Evolutionary conservation across 2,329 filamentous ascomycete species (phyloP).

Genomic region (Clarireedia hainanense): DNA sequence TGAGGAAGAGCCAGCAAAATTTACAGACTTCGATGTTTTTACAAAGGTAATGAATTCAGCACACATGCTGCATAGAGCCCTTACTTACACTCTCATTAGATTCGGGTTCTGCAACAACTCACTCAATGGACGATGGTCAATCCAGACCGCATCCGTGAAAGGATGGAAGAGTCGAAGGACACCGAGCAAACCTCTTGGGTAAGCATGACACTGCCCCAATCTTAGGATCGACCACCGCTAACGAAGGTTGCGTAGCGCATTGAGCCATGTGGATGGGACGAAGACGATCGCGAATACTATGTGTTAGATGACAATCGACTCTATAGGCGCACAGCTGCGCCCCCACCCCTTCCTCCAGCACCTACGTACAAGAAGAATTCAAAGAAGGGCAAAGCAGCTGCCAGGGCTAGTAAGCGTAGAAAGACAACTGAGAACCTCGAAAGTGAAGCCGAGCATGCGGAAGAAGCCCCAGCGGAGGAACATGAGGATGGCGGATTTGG

Average conservation of each 20-base stretch:
- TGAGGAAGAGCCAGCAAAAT: conserved; percentile 63
- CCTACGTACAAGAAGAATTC: conserved; percentile 57
- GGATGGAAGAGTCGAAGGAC: conserved; percentile 76
- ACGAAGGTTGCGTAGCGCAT: conserved; percentile 47
- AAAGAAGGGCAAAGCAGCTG: conserved; percentile 55
- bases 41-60: conserved; percentile 51
- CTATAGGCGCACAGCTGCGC: conserved; percentile 77
- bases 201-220: conserved; percentile 16
- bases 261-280: conserved; percentile 82
- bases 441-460: conserved; percentile 33
- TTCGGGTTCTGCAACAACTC: conserved; percentile 77
- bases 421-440: conserved; percentile 43
- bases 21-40: conserved; percentile 74
- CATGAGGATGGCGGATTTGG: conserved; percentile 58
- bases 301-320: conserved; percentile 90
- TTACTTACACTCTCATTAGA: conserved; percentile 37
- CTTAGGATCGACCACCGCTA: conserved; percentile 6
- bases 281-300: conserved; percentile 77
- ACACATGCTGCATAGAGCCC: conserved; percentile 33
- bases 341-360: conserved; percentile 46
- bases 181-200: conserved; percentile 80
- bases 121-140: conserved; percentile 85
- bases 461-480: conserved; percentile 33
- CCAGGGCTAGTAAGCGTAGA: conserved; percentile 64
- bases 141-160: conserved; percentile 77